Percentiles rank a stretch among this genome's conserved stretches.
These are phyloP conservation scores for Alternaria triticimaculans DNA, from an alignment of 2,329 filamentous ascomycete species.

Conservation along the genomic window DNA sequence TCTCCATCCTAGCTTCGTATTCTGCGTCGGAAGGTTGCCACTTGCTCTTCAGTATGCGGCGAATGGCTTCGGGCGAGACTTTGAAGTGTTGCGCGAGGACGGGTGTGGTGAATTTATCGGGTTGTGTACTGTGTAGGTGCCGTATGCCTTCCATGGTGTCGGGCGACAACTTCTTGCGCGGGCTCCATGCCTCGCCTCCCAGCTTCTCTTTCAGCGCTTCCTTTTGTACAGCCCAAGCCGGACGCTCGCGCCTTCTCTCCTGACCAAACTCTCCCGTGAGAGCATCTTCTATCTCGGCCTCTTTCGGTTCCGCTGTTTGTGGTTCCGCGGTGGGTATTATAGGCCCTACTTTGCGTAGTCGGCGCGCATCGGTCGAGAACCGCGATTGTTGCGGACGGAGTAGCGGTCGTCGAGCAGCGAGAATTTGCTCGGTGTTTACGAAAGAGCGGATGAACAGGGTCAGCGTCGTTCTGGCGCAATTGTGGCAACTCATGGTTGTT, in stretches of 20 bases:
- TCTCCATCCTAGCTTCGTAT: slow-evolving; percentile 49
- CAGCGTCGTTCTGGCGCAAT: slow-evolving; percentile 32
- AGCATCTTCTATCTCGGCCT: slow-evolving; percentile 24
- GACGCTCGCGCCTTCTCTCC: slow-evolving; percentile 37
- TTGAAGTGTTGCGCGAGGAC: slow-evolving; percentile 80
- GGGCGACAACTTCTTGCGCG: slow-evolving; percentile 85
- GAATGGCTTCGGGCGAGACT: slow-evolving; percentile 85
- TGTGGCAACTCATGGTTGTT: slow-evolving; percentile 37
- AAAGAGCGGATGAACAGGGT: slow-evolving; percentile 31
- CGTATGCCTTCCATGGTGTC: slow-evolving; percentile 92
- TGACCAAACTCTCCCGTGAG: slow-evolving; percentile 40
- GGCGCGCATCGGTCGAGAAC: slow-evolving; percentile 21
- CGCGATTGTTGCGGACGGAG: slow-evolving; percentile 16
- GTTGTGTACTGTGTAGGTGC: slow-evolving; percentile 77
- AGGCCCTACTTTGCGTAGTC: not conserved
- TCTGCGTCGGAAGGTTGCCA: slow-evolving; percentile 67
- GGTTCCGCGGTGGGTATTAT: not conserved
- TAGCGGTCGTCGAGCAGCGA: slow-evolving; percentile 9
- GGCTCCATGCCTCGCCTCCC: slow-evolving; percentile 75
- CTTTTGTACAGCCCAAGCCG: slow-evolving; percentile 79
- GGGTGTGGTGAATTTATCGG: slow-evolving; percentile 75
- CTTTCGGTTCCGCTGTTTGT: not conserved
- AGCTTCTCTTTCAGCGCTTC: slow-evolving; percentile 78
- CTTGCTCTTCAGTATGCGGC: slow-evolving; percentile 82
- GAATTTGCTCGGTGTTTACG: not conserved